Conservation (phyloP, 192 early-diverging fungal genomes). For the Coemansia sp. region DNA sequence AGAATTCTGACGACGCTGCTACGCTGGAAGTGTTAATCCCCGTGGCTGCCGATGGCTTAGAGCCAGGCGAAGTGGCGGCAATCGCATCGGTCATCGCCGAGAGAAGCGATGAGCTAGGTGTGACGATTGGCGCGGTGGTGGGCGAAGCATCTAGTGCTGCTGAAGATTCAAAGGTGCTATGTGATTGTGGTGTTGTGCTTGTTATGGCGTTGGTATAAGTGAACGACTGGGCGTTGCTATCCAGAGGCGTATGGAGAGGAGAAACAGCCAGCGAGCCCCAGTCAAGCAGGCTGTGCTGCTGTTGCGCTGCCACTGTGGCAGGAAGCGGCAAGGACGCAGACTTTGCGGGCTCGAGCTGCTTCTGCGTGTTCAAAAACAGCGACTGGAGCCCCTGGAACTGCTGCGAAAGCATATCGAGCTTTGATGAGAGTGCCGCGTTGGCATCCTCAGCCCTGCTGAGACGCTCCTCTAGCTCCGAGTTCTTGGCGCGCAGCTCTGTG, state of each 20-base stretch:
- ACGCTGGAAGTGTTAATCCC: constrained; percentile 31
- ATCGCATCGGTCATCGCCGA: constrained; percentile 24
- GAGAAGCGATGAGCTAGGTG: constrained; percentile 13
- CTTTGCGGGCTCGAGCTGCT: constrained; percentile 8
- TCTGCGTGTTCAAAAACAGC: constrained; percentile 31
- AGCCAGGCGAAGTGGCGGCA: constrained; percentile 21
- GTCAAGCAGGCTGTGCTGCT: constrained; percentile 22
- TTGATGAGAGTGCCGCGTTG: constrained; percentile 32
- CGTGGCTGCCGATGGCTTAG: constrained; percentile 29
- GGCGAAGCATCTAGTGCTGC: constrained; percentile 10
- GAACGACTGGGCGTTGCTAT: constrained; percentile 20
- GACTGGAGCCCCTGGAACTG: constrained; percentile 47
- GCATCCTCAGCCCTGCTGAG: constrained; percentile 36
- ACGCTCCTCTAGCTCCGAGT: constrained; percentile 47
- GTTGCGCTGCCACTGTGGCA: neutral
- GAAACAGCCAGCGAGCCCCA: constrained; percentile 40
- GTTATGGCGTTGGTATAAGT: constrained; percentile 29
- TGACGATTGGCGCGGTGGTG: neutral
- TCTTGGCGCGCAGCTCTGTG: constrained; percentile 54
- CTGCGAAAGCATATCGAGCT: constrained; percentile 41
- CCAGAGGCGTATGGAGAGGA: constrained; percentile 20
- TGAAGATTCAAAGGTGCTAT: constrained; percentile 12
- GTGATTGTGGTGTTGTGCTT: constrained; percentile 4
- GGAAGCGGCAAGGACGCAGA: neutral
- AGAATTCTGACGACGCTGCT: constrained; percentile 39